Base-by-base conservation (phyloP, 306 rosid species). In the Castanea mollissima region DNA sequence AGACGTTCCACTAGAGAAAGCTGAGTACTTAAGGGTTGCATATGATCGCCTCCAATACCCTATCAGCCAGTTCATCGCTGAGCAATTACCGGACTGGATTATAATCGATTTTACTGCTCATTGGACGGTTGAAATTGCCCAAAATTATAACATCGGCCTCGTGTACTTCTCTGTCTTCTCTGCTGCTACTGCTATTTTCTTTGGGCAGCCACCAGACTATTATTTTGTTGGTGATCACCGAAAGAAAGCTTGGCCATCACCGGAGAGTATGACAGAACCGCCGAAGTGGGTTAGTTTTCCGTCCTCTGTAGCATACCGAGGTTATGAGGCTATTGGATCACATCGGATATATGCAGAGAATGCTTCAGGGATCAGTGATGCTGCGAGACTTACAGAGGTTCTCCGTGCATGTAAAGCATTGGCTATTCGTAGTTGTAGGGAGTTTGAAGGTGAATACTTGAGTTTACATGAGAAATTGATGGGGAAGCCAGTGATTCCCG, bases 401-500 rank as follows among this genome's bases (percentile, higher is more conserved):
- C 4, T 52, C 15, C 23, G 20, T 34, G 79, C 75, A 8, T 55
- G 85, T 51, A 56, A 79, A 79, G 85, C 65, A 10, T 9, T 84
- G 14, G 32, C 73, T 5, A 27, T 74, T 57, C 76, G 83, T 0
- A 51, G 79, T 52, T 82, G 90, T 74, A 13, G 70, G 4, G 88
- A 82, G 55, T 27, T 73, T 51, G 90, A 77, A 51, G 81, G 86
- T 49, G 68, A 82, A 7, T 86, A 82, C 52, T 57, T 88, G 57
- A 74, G 73, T 8, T 31, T 76, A 23, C 71, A 25, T 11, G 23
- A 74, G 27, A 55, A 86, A 54, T 60, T 79, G 12, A 46, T 55
- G 6, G 58, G 67, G 74, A 80, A 67, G 77, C 77, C 83, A 35
- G 88, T 88, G 73, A 72, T 86, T 52, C 85, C 92, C 8, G 14